Conservation (phyloP, 129 eudicot genomes). For the Centella asiatica region DNA sequence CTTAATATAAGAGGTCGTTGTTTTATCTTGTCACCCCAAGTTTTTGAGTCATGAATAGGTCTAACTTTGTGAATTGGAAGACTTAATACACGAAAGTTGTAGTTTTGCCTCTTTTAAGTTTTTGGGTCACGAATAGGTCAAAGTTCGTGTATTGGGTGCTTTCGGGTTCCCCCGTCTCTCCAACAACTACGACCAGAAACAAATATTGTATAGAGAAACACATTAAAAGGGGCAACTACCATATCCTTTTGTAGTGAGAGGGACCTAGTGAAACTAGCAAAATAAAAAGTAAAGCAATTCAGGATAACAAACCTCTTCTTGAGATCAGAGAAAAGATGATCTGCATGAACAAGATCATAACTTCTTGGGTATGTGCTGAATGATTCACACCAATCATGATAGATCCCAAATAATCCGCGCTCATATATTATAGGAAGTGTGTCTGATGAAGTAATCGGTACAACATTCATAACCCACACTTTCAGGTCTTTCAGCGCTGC, state of each 20-base stretch:
- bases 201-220: too few relatives aligned
- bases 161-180: too few relatives aligned
- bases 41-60: too few relatives aligned
- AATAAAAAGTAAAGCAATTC: not conserved
- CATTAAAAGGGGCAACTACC: too few relatives aligned
- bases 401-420: slow-evolving; percentile 57
- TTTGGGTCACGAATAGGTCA: too few relatives aligned
- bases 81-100: too few relatives aligned
- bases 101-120: too few relatives aligned
- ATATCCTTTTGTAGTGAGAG: not conserved
- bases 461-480: slow-evolving; percentile 69
- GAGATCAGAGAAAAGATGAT: slow-evolving; percentile 56
- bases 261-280: not conserved
- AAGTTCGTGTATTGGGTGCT: too few relatives aligned
- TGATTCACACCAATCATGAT: slow-evolving; percentile 63
- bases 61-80: too few relatives aligned
- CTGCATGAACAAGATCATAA: slow-evolving; percentile 71
- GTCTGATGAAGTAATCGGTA: slow-evolving; percentile 48
- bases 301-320: slow-evolving; percentile 39
- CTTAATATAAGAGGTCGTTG: too few relatives aligned
- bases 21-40: too few relatives aligned
- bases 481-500: slow-evolving; percentile 53
- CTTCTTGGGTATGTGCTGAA: slow-evolving; percentile 68
- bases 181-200: too few relatives aligned
- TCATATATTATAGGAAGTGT: slow-evolving; percentile 62